phyloP scores from a whole-genome alignment of 139 green algal species.

The Raphidocelis subcapitata region DNA sequence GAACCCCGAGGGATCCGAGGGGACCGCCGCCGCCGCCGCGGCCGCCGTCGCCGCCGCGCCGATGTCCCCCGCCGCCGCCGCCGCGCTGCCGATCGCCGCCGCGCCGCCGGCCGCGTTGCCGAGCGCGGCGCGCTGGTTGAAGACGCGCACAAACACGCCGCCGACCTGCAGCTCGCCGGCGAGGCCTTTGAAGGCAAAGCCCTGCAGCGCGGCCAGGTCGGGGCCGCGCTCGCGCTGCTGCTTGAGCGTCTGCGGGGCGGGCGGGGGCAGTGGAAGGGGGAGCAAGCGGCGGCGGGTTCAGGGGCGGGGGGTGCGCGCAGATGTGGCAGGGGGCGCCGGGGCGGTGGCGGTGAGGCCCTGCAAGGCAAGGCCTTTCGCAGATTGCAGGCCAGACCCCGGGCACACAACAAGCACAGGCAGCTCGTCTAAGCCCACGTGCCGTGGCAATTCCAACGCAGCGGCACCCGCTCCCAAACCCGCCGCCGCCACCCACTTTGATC shows the following conservation, averaged over 20 bases:
- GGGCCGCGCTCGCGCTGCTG: constrained; percentile 10
- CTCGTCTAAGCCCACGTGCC: background rate
- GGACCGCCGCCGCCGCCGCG: background rate
- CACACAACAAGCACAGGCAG: background rate
- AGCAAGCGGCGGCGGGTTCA: constrained; percentile 8
- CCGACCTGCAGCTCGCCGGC: constrained; percentile 77
- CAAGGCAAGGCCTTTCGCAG: too few relatives aligned
- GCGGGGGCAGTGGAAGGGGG: too few relatives aligned
- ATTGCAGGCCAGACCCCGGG: too few relatives aligned
- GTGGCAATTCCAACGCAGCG: background rate
- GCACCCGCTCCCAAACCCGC: background rate
- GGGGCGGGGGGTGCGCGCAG: too few relatives aligned
- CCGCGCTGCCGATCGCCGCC: background rate
- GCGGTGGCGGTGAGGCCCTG: too few relatives aligned
- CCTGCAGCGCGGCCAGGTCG: constrained; percentile 14
- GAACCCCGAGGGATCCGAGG: constrained; percentile 67
- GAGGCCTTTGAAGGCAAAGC: constrained; percentile 19
- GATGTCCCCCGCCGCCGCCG: too few relatives aligned
- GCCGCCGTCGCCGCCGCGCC: background rate
- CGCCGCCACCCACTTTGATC: constrained; percentile 26
- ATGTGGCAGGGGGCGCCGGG: too few relatives aligned
- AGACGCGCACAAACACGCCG: constrained; percentile 90
- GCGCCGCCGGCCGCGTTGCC: background rate
- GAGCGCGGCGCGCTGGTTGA: constrained; percentile 48
- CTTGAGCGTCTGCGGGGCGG: too few relatives aligned